These are phyloP conservation scores for Termitomyces sp. DNA, from an alignment of 768 basidiomycete species.

Conservation along the genomic window DNA sequence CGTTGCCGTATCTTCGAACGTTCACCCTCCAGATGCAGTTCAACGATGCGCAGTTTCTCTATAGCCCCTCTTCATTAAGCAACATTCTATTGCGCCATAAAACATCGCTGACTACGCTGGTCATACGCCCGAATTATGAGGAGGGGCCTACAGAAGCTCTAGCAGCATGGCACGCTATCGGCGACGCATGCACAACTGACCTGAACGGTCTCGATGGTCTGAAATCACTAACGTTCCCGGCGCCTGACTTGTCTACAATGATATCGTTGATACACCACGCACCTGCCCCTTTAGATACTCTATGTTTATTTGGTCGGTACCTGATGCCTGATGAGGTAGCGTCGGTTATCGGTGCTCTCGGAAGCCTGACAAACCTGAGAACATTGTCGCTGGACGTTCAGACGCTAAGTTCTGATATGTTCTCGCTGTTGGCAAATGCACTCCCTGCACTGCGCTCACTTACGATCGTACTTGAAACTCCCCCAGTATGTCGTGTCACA, in stretches of 20 bases:
- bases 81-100: constrained; percentile 16
- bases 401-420: constrained; percentile 10
- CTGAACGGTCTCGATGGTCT: constrained; percentile 9
- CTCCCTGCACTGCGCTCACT: constrained; percentile 19
- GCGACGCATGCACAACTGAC: constrained; percentile 1
- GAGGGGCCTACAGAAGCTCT: neutral
- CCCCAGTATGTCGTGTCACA: neutral
- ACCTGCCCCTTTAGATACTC: constrained; percentile 18
- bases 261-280: constrained; percentile 18
- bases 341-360: constrained; percentile 17
- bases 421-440: constrained; percentile 16
- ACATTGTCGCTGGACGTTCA: constrained; percentile 19
- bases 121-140: constrained; percentile 11
- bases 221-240: constrained; percentile 20
- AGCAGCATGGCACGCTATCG: constrained; percentile 4
- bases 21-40: constrained; percentile 19
- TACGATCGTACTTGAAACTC: constrained; percentile 12
- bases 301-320: constrained; percentile 19
- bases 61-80: constrained; percentile 18
- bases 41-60: constrained; percentile 14
- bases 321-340: constrained; percentile 17
- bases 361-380: constrained; percentile 15
- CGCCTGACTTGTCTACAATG: constrained; percentile 12
- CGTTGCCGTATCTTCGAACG: constrained; percentile 19
- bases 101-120: constrained; percentile 16